Conservation (phyloP, 371 early-diverging fungal species). For the Nosema muscidifuracis region DNA sequence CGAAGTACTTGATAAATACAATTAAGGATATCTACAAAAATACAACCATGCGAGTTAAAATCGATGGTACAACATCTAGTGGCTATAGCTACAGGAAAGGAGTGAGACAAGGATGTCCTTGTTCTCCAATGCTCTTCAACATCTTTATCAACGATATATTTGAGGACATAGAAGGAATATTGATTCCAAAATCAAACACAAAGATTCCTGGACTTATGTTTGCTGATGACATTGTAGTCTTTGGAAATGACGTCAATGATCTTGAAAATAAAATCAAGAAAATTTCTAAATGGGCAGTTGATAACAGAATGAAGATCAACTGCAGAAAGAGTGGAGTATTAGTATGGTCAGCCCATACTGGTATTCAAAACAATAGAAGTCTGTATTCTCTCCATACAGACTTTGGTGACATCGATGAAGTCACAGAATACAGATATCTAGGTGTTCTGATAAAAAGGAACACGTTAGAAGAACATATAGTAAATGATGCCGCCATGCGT, state of each 20-base stretch:
- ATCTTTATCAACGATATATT: slow-evolving; percentile 32
- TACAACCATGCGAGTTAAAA: not conserved
- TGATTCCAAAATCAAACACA: not conserved
- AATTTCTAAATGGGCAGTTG: slow-evolving; percentile 8
- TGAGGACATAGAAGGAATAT: slow-evolving; percentile 12
- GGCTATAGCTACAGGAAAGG: slow-evolving; percentile 10
- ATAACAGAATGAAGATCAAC: slow-evolving; percentile 20
- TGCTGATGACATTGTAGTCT: slow-evolving; percentile 37
- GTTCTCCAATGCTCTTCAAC: slow-evolving; percentile 14
- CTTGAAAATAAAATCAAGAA: not conserved
- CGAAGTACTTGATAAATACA: not conserved
- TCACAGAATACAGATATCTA: not conserved
- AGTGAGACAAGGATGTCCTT: slow-evolving; percentile 37
- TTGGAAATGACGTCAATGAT: slow-evolving; percentile 6
- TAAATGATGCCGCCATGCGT: not conserved
- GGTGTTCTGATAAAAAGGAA: not conserved
- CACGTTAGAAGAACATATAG: not conserved
- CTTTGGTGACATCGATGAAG: not conserved
- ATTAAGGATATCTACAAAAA: slow-evolving; percentile 17
- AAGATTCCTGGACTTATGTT: slow-evolving; percentile 10
- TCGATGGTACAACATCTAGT: not conserved
- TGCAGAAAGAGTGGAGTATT: slow-evolving; percentile 20
- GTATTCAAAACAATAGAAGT: not conserved
- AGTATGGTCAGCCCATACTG: not conserved
- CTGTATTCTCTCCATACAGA: not conserved